phyloP scores from a whole-genome alignment of 2,329 filamentous ascomycete genomes.

The Aspergillus alliaceus region DNA sequence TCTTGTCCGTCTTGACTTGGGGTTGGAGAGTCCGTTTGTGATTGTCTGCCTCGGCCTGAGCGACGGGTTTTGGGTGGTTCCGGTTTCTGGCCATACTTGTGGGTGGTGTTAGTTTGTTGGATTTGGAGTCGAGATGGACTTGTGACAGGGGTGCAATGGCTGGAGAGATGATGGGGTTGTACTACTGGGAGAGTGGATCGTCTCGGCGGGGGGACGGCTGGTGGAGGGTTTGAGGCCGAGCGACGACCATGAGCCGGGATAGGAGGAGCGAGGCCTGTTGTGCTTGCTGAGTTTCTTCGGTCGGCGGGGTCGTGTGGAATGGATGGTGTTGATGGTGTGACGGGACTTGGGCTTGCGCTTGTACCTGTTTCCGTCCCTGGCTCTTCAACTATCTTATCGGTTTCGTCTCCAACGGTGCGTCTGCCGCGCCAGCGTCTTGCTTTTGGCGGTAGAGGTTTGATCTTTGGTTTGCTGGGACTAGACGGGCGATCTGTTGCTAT shows the following conservation, averaged over 20 bases:
- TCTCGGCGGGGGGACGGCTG: constrained; percentile 42
- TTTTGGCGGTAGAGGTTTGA: constrained; percentile 44
- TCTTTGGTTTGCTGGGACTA: constrained; percentile 25
- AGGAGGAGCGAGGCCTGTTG: constrained; percentile 25
- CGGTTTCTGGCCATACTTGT: constrained; percentile 34
- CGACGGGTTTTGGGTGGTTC: constrained; percentile 44
- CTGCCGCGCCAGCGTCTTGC: constrained; percentile 44
- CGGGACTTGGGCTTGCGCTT: background rate
- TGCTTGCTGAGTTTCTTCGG: constrained; percentile 24
- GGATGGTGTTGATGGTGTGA: constrained; percentile 8
- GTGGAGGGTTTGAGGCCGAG: constrained; percentile 37
- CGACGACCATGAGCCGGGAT: constrained; percentile 25
- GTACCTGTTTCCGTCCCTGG: constrained; percentile 11
- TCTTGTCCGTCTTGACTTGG: constrained; percentile 1
- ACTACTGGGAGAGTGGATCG: constrained; percentile 33
- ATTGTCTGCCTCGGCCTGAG: constrained; percentile 34
- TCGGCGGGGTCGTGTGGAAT: constrained; percentile 12
- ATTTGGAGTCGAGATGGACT: constrained; percentile 12
- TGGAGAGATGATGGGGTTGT: constrained; percentile 22
- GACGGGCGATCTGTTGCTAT: constrained; percentile 18
- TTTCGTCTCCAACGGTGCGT: constrained; percentile 32
- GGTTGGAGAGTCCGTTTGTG: constrained; percentile 22
- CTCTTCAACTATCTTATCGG: constrained; percentile 29
- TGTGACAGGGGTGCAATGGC: constrained; percentile 25
- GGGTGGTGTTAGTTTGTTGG: background rate